Evolutionary conservation across 495 filamentous ascomycete species (phyloP).

Genomic region (Hypoxylon intermedium): DNA sequence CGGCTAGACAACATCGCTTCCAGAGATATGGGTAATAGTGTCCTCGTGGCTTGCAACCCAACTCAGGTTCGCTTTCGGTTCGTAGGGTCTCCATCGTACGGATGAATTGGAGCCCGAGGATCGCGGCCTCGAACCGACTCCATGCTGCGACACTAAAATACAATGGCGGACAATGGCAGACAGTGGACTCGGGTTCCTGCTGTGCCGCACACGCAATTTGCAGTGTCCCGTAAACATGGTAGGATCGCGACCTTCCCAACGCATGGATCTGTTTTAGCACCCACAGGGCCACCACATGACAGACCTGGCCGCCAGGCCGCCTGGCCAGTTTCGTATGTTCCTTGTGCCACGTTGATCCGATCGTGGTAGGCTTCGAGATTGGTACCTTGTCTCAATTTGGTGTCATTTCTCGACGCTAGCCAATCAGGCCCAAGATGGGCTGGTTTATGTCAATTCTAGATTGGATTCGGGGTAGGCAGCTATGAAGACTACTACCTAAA

Average conservation of each 20-base stretch:
- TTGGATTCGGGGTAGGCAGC: neutral
- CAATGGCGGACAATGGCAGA: too few species aligned
- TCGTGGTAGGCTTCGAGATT: constrained; percentile 25
- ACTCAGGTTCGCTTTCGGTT: too few species aligned
- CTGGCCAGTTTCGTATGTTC: constrained; percentile 30
- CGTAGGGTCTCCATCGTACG: too few species aligned
- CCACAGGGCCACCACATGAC: neutral
- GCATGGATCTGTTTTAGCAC: neutral
- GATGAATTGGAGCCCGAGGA: constrained; percentile 27
- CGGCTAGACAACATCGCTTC: neutral
- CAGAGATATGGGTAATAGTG: neutral
- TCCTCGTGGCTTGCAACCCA: constrained; percentile 12
- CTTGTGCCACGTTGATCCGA: constrained; percentile 28
- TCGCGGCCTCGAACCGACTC: constrained; percentile 30
- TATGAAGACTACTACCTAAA: neutral
- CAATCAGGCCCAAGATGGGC: neutral
- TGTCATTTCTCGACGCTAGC: constrained; percentile 25
- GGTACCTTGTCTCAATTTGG: constrained; percentile 18
- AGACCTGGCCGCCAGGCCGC: neutral
- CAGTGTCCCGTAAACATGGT: neutral
- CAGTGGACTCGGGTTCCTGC: constrained; percentile 8
- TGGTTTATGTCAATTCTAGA: neutral
- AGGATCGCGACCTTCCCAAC: constrained; percentile 11
- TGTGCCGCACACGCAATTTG: constrained; percentile 39
- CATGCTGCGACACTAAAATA: constrained; percentile 34